A percentile compares a stretch with the other conserved stretches of the same genome.
Evolutionary conservation across 805 yeast genomes (phyloP).

Genomic region (Pichia membranifaciens): DNA sequence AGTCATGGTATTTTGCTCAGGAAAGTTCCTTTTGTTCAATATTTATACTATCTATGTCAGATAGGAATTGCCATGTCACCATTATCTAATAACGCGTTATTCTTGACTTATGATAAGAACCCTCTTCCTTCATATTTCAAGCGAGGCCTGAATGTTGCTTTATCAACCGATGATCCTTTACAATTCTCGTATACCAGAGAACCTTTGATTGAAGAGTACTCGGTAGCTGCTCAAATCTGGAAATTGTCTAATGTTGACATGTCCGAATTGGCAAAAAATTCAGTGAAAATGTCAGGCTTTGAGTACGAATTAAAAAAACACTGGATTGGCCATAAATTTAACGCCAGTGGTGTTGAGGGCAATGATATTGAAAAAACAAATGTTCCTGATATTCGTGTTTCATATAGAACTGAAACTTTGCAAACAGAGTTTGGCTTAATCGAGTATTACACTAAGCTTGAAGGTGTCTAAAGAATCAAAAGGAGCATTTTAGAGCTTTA

Average conservation of each 20-base stretch:
- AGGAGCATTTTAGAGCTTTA: no score
- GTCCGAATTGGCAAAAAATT: slow-evolving; percentile 93
- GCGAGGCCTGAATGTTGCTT: slow-evolving; percentile 88
- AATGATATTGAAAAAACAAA: slow-evolving; percentile 91
- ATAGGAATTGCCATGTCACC: slow-evolving; percentile 99
- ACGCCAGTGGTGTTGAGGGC: slow-evolving; percentile 60
- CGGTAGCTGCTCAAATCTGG: slow-evolving; percentile 97
- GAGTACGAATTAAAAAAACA: slow-evolving; percentile 80
- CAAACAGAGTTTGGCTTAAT: slow-evolving; percentile 65
- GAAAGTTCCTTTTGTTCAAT: slow-evolving; percentile 92
- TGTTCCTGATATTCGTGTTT: slow-evolving; percentile 84
- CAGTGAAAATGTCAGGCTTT: slow-evolving; percentile 92
- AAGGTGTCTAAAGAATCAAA: slow-evolving; percentile 5
- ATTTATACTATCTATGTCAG: slow-evolving; percentile 87
- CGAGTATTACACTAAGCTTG: slow-evolving; percentile 39
- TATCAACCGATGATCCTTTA: slow-evolving; percentile 95
- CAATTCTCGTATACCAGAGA: slow-evolving; percentile 97
- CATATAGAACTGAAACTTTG: slow-evolving; percentile 78
- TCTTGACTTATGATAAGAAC: slow-evolving; percentile 92
- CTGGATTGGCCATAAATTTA: slow-evolving; percentile 78
- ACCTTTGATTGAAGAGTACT: slow-evolving; percentile 94
- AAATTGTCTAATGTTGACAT: slow-evolving; percentile 91
- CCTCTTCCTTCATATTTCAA: slow-evolving; percentile 90
- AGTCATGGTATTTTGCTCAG: slow-evolving; percentile 93
- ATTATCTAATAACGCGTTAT: slow-evolving; percentile 89